Base-by-base conservation (phyloP, 1,284 basidiomycete genomes). In the Cystobasidium slooffiae region DNA sequence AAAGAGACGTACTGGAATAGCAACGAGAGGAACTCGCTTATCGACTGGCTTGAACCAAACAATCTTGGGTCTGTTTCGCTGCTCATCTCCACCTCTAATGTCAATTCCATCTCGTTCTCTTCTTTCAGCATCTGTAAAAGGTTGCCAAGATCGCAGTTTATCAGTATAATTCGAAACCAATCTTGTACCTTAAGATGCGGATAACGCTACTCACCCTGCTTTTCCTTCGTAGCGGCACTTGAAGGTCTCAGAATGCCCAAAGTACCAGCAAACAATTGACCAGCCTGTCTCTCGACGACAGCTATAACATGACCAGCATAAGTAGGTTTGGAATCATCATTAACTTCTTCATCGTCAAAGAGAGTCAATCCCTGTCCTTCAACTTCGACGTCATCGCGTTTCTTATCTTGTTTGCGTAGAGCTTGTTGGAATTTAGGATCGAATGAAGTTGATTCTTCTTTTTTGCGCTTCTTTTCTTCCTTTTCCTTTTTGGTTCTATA, bases 11-110 rank as follows among this genome's bases (percentile, higher is more conserved):
- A 63, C 61, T 3, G 96, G 97, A 78, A 99, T 99, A 68, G 97
- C 97, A 80, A 99, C 98, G 56, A 99, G 87, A 65, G 97, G 97
- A 6, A 99, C 97, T 77, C 97, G 92, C 85, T 99, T 99, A 86
- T 98, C 95, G 47, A 96, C 97, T 1, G 97, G 97, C 84, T 98
- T 96, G 87, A 99, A 98, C 97, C 97, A 99, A 68, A 99, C 94
- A 79, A 99, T 99, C 87, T 97, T 99, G 96, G 97, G 74, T 75
- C 79, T 76, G 8, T 58, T 41, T 41, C 59, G 88, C 77, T 90
- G 87, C 52, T 90, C 90, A 79, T 92, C 89, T 75, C 91, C 90
- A 44, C 89, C 92, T n/a, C 81, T 81, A 74, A 89, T 88, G 81
- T 95, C 93, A 62, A 78, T 78, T 66, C 94, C 94, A 82, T 97